Evolutionary conservation across 306 rosid genomes (phyloP), one percentile per base, ranked within the genome.

Genomic region (Fagus crenata): DNA sequence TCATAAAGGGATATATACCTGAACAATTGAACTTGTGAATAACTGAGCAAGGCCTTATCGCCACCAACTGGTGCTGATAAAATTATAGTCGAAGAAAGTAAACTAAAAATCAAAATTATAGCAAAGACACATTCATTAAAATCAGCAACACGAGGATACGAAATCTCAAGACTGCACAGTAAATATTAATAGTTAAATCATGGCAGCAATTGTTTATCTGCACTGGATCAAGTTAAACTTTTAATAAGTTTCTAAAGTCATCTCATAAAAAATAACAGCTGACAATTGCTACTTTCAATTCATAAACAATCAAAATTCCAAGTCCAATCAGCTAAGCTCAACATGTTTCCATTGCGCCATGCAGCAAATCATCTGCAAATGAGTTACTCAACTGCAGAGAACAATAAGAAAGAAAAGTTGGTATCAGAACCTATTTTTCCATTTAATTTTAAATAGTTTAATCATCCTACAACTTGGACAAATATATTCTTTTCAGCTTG

Each of bases 351-450:
- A 32, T 39, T 63, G 35, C 76, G 61, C 87, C 83, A 33, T 33
- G 4, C 74, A 40, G 54, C 71, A 70, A 5, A 36, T 60, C 81
- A 77, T 81, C 82, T 18, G 46, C 83, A 67, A 60, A 28, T 69
- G 75, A 65, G 65, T 71, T 71, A 18, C 84, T 84, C 60, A 90
- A 86, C 97, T 90, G 89, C 88, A 70, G 7, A 77, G 56, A 71
- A 53, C 59, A 78, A 71, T 64, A 74, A 60, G 56, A 78, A 79
- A 36, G 58, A 71, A 31, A 13, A 36, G 12, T 42, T 35, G 55
- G 73, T 64, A 73, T 86, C 60, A 78, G 71, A 84, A 67, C 35
- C 80, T 73, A 64, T 74, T 22, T 37, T 33, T 28, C 33, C 43
- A 28, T 42, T 67, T 32, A 12, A 32, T 33, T 39, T 35, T 63